These are phyloP conservation scores for Haplosporangium sp. DNA, from an alignment of 371 early-diverging fungal species.

Conservation along the genomic window DNA sequence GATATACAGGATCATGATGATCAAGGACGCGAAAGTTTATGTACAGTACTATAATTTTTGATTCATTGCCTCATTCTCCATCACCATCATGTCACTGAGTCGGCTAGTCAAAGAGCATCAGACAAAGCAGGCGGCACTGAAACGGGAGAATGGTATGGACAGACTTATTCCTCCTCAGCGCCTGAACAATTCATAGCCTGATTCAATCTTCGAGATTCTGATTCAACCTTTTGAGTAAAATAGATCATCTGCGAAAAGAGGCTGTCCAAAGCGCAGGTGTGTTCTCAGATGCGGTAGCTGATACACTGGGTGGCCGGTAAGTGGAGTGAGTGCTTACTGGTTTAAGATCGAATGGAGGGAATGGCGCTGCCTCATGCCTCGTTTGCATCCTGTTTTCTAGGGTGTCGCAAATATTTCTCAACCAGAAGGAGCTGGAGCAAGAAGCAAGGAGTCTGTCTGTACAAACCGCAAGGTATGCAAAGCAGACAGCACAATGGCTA, in stretches of 20 bases:
- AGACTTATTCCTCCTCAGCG: background rate
- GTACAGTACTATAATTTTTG: too few relatives aligned
- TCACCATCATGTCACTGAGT: slow-evolving; percentile 48
- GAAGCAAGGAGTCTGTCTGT: slow-evolving; percentile 63
- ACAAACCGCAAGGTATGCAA: slow-evolving; percentile 61
- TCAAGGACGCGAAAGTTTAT: too few relatives aligned
- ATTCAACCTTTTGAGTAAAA: too few relatives aligned
- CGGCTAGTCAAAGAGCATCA: slow-evolving; percentile 61
- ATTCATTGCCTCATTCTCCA: too few relatives aligned
- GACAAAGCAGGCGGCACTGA: slow-evolving; percentile 56
- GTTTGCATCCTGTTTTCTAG: slow-evolving; percentile 25
- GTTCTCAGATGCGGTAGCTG: slow-evolving; percentile 67
- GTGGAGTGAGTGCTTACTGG: background rate
- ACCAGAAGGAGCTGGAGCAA: slow-evolving; percentile 71
- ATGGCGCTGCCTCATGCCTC: too few relatives aligned
- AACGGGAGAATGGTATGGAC: slow-evolving; percentile 58
- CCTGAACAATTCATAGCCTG: too few relatives aligned
- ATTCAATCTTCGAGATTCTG: background rate
- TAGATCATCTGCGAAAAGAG: slow-evolving; percentile 69
- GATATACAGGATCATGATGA: too few relatives aligned
- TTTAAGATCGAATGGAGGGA: too few relatives aligned
- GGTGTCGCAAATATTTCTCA: slow-evolving; percentile 63
- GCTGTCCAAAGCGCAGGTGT: slow-evolving; percentile 61
- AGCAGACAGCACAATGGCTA: slow-evolving; percentile 74
- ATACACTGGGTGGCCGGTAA: slow-evolving; percentile 68